Evolutionary conservation across 352 stramenopile genomes (phyloP).

Genomic region (Phytophthora rubi): DNA sequence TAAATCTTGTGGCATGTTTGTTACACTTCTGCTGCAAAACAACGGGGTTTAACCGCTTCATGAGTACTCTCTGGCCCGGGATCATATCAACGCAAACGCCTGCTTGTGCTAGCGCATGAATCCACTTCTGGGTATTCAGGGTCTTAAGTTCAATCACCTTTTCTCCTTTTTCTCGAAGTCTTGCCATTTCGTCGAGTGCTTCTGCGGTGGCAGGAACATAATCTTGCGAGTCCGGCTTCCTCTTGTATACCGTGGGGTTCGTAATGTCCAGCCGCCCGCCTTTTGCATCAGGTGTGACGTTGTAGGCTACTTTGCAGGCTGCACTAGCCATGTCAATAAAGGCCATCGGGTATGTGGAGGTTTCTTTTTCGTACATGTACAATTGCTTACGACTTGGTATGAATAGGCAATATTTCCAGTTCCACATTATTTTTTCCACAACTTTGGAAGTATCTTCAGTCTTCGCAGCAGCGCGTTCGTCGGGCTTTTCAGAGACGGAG

Average conservation of each 20-base stretch:
- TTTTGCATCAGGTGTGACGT: slow-evolving; percentile 44
- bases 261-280: slow-evolving; percentile 68
- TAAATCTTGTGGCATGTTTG: slow-evolving; percentile 61
- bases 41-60: slow-evolving; percentile 61
- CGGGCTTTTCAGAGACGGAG: slow-evolving; percentile 46
- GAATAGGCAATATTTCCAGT: slow-evolving; percentile 80
- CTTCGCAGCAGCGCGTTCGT: slow-evolving; percentile 30
- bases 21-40: slow-evolving; percentile 73
- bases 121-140: slow-evolving; percentile 54
- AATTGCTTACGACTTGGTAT: slow-evolving; percentile 51
- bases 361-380: slow-evolving; percentile 71
- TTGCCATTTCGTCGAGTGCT: slow-evolving; percentile 46
- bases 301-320: slow-evolving; percentile 52
- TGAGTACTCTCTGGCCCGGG: slow-evolving; percentile 55
- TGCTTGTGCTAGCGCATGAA: slow-evolving; percentile 54
- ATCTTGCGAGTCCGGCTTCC: slow-evolving; percentile 33
- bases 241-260: slow-evolving; percentile 50
- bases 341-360: slow-evolving; percentile 41
- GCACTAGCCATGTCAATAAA: slow-evolving; percentile 66
- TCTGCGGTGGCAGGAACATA: slow-evolving; percentile 42
- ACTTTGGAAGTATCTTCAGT: neutral
- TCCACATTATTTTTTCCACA: slow-evolving; percentile 53
- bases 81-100: slow-evolving; percentile 61
- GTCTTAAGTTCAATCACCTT: slow-evolving; percentile 67
- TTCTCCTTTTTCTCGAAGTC: slow-evolving; percentile 37